Conservation (phyloP, 257 asterid genomes). For the Nicotiana tomentosiformis region DNA sequence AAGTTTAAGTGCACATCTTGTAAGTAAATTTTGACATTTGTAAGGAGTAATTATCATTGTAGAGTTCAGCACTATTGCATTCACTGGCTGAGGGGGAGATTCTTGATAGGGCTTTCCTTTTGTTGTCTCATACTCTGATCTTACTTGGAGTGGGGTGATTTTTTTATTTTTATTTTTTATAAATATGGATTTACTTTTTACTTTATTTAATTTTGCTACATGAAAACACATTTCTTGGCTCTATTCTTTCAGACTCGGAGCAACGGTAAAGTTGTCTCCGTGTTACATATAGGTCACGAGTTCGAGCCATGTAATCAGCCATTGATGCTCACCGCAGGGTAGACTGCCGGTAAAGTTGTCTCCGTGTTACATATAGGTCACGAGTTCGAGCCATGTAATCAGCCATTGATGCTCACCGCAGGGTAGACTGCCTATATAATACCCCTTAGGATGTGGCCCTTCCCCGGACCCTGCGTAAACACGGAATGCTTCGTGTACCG, state of each 20-base stretch:
- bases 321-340: no score
- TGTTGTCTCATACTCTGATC: background rate
- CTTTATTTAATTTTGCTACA: background rate
- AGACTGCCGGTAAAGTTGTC: no score
- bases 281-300: no score
- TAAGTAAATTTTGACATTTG: constrained; percentile 27
- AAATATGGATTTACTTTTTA: background rate
- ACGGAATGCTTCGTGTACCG: no score
- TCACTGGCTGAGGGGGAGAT: background rate
- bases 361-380: no score
- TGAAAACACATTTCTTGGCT: background rate
- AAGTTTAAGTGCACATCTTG: constrained; percentile 31
- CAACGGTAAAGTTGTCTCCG: no score
- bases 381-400: no score
- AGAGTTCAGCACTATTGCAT: background rate
- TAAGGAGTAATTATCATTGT: background rate
- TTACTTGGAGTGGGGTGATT: background rate
- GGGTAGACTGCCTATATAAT: no score
- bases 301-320: no score
- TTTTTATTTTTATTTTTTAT: background rate
- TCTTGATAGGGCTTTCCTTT: background rate
- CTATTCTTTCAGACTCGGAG: background rate
- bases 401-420: no score
- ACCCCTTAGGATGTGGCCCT: no score
- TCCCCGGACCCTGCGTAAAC: background rate